Conservation (phyloP, 345 rosid genomes). For the thale cress (Arabidopsis thaliana) region DNA sequence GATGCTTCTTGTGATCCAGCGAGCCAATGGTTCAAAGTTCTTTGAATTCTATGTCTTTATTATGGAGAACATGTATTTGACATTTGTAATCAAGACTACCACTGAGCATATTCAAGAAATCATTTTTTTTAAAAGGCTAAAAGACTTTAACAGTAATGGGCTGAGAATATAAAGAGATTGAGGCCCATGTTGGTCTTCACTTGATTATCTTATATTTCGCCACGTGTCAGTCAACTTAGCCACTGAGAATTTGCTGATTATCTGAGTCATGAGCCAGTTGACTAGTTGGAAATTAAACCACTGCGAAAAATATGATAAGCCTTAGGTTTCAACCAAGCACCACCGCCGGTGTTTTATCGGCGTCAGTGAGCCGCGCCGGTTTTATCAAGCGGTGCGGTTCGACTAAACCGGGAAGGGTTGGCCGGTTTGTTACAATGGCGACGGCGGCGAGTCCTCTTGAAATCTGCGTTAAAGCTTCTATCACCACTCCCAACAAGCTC, state of each 20-base stretch:
- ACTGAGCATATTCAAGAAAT: background rate
- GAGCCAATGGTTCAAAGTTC: conserved; percentile 77
- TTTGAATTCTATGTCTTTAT: conserved; percentile 19
- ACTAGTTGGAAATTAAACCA: background rate
- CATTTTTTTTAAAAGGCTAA: too few relatives aligned
- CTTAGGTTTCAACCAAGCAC: conserved; percentile 54
- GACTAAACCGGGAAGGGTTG: conserved; percentile 29
- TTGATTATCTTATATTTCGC: background rate
- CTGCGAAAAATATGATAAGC: conserved; percentile 53
- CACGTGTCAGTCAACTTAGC: conserved; percentile 40
- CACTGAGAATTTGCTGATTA: conserved; percentile 26
- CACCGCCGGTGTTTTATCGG: conserved; percentile 54
- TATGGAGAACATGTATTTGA: background rate
- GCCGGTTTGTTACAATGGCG: conserved; percentile 45
- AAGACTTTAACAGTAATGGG: background rate
- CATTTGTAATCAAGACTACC: background rate
- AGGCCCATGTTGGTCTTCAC: conserved; percentile 24
- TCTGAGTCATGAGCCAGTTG: conserved; percentile 2
- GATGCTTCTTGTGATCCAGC: conserved; percentile 60
- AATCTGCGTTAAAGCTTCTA: conserved; percentile 88
- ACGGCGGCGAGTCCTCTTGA: conserved; percentile 67
- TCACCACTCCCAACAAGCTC: conserved; percentile 68
- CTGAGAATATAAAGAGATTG: background rate
- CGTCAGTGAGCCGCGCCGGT: conserved; percentile 51
- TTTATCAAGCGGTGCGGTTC: conserved; percentile 36